These are phyloP conservation scores for Cephaloascus fragrans DNA, from an alignment of 805 yeast genomes.

Conservation along the genomic window DNA sequence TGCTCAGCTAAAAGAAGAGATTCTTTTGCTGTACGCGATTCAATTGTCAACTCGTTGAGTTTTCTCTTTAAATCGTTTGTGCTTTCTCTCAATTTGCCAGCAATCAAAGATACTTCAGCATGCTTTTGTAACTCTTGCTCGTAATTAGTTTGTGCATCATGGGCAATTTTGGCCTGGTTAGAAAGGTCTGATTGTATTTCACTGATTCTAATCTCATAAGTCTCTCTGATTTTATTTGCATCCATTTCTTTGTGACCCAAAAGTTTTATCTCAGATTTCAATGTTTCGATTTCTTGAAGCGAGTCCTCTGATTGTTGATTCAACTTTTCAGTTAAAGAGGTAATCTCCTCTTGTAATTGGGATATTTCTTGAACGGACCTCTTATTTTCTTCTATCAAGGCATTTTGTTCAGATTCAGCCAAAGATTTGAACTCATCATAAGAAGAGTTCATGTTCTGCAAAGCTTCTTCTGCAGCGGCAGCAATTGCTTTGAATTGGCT, in stretches of 20 bases:
- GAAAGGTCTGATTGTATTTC: conserved; percentile 24
- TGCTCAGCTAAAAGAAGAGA: conserved; percentile 24
- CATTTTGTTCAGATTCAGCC: conserved; percentile 7
- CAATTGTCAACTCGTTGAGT: conserved; percentile 22
- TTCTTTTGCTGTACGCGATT: conserved; percentile 11
- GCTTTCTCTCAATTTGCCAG: conserved; percentile 10
- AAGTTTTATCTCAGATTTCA: conserved; percentile 6
- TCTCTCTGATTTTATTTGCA: conserved; percentile 14
- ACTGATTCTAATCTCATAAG: conserved; percentile 17
- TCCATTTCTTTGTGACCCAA: conserved; percentile 10
- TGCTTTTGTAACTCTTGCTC: conserved; percentile 46
- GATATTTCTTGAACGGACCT: conserved; percentile 1
- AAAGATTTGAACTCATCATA: conserved; percentile 34
- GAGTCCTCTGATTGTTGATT: neutral
- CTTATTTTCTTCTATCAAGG: conserved; percentile 2
- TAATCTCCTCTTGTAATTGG: conserved; percentile 7
- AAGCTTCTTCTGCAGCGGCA: conserved; percentile 55
- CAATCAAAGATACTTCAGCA: conserved; percentile 35
- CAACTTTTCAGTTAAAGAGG: conserved; percentile 4
- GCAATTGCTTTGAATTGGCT: conserved; percentile 58
- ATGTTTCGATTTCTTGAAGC: neutral
- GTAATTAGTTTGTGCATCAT: conserved; percentile 42
- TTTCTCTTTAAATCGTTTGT: conserved; percentile 9
- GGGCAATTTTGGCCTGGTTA: conserved; percentile 35
- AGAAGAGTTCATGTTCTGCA: conserved; percentile 41